Conservation (phyloP, 129 eudicot species). For the Flaveria robusta region DNA sequence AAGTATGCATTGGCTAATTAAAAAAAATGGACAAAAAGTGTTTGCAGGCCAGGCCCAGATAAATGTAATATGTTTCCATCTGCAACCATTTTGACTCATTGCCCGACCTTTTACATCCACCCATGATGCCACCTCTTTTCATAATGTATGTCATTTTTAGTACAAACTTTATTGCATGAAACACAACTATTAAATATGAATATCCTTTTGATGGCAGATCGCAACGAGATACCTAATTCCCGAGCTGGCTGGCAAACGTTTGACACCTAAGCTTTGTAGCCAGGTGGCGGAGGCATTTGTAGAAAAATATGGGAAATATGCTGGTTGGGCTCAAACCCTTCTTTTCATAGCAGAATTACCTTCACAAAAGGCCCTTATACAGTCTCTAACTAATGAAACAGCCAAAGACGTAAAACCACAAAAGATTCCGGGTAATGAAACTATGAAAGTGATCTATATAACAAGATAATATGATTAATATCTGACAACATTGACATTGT, state of each 20-base stretch:
- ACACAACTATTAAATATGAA: conserved; percentile 3
- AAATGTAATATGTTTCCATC: background rate
- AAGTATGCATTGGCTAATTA: no score
- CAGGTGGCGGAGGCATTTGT: conserved; percentile 91
- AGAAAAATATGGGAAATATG: conserved; percentile 80
- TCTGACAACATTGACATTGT: background rate
- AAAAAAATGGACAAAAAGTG: no score
- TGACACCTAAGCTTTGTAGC: conserved; percentile 64
- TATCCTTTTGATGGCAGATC: conserved; percentile 48
- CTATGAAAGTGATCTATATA: background rate
- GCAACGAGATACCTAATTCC: conserved; percentile 85
- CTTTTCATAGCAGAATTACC: conserved; percentile 94
- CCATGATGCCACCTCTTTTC: conserved; percentile 6
- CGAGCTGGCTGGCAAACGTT: conserved; percentile 76
- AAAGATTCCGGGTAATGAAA: conserved; percentile 16
- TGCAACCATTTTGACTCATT: background rate
- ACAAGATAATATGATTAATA: background rate
- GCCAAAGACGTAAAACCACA: conserved; percentile 29
- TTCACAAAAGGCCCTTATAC: conserved; percentile 81
- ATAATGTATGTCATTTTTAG: background rate
- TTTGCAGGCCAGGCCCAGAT: no score
- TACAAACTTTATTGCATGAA: conserved; percentile 4
- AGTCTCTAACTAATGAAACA: conserved; percentile 38
- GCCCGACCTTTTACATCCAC: background rate
- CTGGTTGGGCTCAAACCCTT: conserved; percentile 99